Evolutionary conservation across 1,284 basidiomycete genomes (phyloP), one percentile per base, ranked within the genome.

Genomic region (Cryptococcus neoformans): DNA sequence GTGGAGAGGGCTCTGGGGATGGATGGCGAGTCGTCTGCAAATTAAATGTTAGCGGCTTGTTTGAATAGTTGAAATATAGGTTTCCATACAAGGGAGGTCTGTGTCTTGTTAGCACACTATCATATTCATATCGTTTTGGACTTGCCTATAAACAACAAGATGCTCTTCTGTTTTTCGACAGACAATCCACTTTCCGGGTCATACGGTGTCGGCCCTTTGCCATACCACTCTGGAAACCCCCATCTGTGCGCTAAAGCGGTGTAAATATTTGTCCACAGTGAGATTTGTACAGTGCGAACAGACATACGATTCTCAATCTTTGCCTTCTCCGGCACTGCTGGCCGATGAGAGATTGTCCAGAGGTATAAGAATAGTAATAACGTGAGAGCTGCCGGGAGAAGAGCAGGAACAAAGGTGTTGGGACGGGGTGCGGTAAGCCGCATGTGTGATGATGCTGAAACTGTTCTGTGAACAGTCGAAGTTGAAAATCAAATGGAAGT

Each of bases 61-160:
- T 35, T 28, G 11, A 14, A 21, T 34, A 36, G 1, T 37, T 14
- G n/a, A 34, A 28, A 34, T 10, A 34, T 28, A 34, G 47, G 37
- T 21, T 21, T 21, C 21, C 47, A 8, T 48, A 44, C 46, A 47
- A 36, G 47, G 36, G 9, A 41, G 36, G 39, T 53, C 28, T 53
- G 40, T 10, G 49, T 4, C 49, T 38, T 21, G 35, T 38, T 28
- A 37, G 49, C 38, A 50, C 12, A 21, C 21, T 21, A 21, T 17
- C 16, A 14, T 38, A 2, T 1, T 7, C 14, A 34, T 36, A 34
- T 35, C 8, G 35, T 48, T n/a, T 6, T 6, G 16, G 6, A 50
- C 58, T 44, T 28, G 58, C 57, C 61, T 14, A 62, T 60, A 35
- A 57, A 57, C 12, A 62, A 36, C 40, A 62, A 12, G 5, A 60